Percentiles rank a stretch among this genome's conserved stretches.
phyloP scores from a whole-genome alignment of 257 asterid genomes.

The Fraxinus cuspidata region DNA sequence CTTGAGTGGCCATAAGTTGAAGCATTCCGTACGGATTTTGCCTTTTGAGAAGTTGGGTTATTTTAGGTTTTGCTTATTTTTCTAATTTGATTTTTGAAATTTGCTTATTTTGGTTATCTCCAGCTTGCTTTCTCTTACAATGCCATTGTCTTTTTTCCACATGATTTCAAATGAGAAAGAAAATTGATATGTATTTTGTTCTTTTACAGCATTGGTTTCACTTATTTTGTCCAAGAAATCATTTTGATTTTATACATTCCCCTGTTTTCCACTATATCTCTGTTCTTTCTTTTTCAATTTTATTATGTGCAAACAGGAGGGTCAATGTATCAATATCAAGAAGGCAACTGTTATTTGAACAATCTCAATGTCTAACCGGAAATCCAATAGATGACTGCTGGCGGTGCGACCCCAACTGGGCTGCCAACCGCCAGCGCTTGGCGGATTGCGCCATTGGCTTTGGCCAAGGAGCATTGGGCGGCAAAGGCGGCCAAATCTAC shows the following conservation, averaged over 20 bases:
- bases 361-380: slow-evolving; percentile 77
- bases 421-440: slow-evolving; percentile 63
- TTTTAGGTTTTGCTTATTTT: slow-evolving; percentile 5
- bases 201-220: slow-evolving; percentile 4
- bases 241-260: neutral
- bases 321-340: slow-evolving; percentile 64
- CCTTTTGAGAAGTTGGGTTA: slow-evolving; percentile 22
- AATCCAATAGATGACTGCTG: slow-evolving; percentile 98
- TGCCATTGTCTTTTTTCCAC: neutral
- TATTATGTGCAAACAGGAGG: slow-evolving; percentile 41
- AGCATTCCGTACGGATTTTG: neutral
- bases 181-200: neutral
- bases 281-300: slow-evolving; percentile 6
- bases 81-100: too few relatives aligned
- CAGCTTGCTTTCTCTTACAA: too few relatives aligned
- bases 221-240: slow-evolving; percentile 38
- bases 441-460: slow-evolving; percentile 88
- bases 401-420: slow-evolving; percentile 84
- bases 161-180: neutral
- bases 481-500: slow-evolving; percentile 75
- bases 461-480: slow-evolving; percentile 68
- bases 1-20: neutral
- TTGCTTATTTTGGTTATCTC: too few relatives aligned
- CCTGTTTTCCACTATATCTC: slow-evolving; percentile 8
- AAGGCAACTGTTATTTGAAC: slow-evolving; percentile 43